A percentile compares a stretch with the other conserved stretches of the same genome.
Evolutionary conservation across 2,329 filamentous ascomycete species (phyloP).

Genomic region (Cucurbitaria berberidis): DNA sequence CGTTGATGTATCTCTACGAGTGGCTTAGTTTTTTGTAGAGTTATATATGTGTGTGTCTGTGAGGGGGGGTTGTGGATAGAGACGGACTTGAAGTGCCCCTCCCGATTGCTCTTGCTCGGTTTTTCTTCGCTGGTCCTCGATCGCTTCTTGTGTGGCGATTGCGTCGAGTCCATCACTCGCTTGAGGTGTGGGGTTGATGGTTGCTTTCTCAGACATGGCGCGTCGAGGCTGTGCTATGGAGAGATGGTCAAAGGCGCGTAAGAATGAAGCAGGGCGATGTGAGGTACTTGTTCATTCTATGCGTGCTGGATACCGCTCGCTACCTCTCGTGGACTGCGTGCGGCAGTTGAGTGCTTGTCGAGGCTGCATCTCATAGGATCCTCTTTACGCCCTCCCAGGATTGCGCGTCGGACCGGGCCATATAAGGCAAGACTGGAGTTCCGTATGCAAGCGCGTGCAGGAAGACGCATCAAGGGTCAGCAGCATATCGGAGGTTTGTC

Average conservation of each 20-base stretch:
- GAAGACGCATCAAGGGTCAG: neutral
- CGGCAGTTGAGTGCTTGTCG: neutral
- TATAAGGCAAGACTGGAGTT: neutral
- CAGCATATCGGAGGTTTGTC: neutral
- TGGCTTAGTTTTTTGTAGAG: too few relatives aligned
- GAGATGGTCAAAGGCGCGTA: neutral
- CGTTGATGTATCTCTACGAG: constrained; percentile 27
- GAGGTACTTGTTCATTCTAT: neutral
- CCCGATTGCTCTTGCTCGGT: constrained; percentile 15
- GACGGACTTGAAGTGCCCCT: constrained; percentile 1
- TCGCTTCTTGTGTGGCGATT: constrained; percentile 18
- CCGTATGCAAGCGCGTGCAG: neutral
- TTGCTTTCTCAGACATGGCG: neutral
- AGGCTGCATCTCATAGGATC: neutral
- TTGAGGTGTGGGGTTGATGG: constrained; percentile 14
- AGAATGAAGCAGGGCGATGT: neutral
- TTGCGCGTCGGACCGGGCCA: neutral
- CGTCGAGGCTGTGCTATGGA: neutral
- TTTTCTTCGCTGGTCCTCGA: constrained; percentile 18
- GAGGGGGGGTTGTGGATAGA: neutral
- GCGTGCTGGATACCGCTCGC: neutral
- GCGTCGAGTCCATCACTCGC: constrained; percentile 16
- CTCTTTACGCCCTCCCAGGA: neutral
- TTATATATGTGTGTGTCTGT: neutral
- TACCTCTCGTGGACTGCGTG: too few relatives aligned